Base-by-base conservation (phyloP, 257 asterid genomes). In the Scutellaria barbata region DNA sequence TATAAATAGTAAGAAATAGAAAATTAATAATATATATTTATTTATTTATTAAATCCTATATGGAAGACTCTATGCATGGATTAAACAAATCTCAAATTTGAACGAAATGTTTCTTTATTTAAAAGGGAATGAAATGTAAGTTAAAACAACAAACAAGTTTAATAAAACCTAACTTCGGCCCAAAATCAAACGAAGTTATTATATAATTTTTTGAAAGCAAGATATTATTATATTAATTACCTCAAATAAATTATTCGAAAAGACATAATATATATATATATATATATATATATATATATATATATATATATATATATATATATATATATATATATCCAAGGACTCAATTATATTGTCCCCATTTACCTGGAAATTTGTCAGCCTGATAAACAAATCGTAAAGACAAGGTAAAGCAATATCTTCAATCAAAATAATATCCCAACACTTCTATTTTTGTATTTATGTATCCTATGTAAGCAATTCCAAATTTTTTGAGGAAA, bases 381-480 rank as follows among this genome's bases (percentile, higher is more conserved):
- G 63, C 70, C 73, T 50, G 56, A 69, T 74, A 35, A 79, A 79
- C 79, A 56, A 55, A 74, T 74, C 80, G 74, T 79, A 65, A 74
- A 79, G 80, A 50, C 12, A 69, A 62, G 74, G 71, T 64, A 59
- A 75, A 66, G 53, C 53, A 17, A 45, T 30, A 10, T 43, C 7
- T 56, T 45, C 48, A 25, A 17, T 35, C 6, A 13, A 17, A 37
- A 61, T 40, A 8, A 14, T 61, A 37, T 37, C 33, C 35, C 64
- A 58, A 6, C 64, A 58, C 20, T 33, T 10, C 3, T 25, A 10
- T 10, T 56, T 11, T 25, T 52, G 37, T 54, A 47, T 18, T 10
- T 66, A 3, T 63, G 25, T 25, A 65, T 25, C 10, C 37, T 37
- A 43, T 51, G 47, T 0, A 63, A 50, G 61, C 25, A 58, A 46